phyloP scores from a whole-genome alignment of 495 filamentous ascomycete species.

The Penicillium malachiteum region DNA sequence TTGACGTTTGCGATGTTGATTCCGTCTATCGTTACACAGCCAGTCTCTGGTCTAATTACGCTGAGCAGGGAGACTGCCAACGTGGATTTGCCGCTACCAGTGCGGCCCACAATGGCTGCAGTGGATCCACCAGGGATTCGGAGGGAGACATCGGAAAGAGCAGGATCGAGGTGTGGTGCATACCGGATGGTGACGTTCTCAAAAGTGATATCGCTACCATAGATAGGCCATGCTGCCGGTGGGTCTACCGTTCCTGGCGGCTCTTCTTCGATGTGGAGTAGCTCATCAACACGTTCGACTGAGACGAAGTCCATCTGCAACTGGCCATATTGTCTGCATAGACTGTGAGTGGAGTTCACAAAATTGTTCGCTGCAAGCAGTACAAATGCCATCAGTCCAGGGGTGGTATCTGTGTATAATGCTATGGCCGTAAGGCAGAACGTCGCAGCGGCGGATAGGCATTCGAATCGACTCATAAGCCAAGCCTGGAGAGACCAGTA shows the following conservation, averaged over 20 bases:
- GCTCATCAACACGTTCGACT: slow-evolving; percentile 77
- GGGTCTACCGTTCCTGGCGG: slow-evolving; percentile 61
- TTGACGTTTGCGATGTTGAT: slow-evolving; percentile 60
- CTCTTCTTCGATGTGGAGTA: slow-evolving; percentile 73
- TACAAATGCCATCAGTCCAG: slow-evolving; percentile 76
- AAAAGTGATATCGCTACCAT: slow-evolving; percentile 68
- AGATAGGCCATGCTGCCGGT: slow-evolving; percentile 72
- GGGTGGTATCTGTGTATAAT: slow-evolving; percentile 63
- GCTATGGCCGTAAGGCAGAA: slow-evolving; percentile 70
- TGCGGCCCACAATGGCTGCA: slow-evolving; percentile 61
- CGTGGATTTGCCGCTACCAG: slow-evolving; percentile 67
- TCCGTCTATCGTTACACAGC: slow-evolving; percentile 58
- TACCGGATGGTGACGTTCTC: slow-evolving; percentile 75
- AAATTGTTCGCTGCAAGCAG: slow-evolving; percentile 42
- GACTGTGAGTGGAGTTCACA: slow-evolving; percentile 65
- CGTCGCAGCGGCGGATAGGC: slow-evolving; percentile 66
- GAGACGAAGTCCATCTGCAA: slow-evolving; percentile 90
- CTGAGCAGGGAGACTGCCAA: slow-evolving; percentile 62
- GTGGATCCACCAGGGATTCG: slow-evolving; percentile 72
- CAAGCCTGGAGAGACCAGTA: slow-evolving; percentile 85
- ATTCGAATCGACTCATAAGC: slow-evolving; percentile 76
- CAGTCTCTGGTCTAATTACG: slow-evolving; percentile 52
- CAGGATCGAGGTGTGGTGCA: slow-evolving; percentile 69
- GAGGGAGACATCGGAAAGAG: slow-evolving; percentile 62
- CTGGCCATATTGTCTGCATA: slow-evolving; percentile 75